These are phyloP conservation scores for Centaurea solstitialis DNA, from an alignment of 129 eudicot species.

Conservation along the genomic window DNA sequence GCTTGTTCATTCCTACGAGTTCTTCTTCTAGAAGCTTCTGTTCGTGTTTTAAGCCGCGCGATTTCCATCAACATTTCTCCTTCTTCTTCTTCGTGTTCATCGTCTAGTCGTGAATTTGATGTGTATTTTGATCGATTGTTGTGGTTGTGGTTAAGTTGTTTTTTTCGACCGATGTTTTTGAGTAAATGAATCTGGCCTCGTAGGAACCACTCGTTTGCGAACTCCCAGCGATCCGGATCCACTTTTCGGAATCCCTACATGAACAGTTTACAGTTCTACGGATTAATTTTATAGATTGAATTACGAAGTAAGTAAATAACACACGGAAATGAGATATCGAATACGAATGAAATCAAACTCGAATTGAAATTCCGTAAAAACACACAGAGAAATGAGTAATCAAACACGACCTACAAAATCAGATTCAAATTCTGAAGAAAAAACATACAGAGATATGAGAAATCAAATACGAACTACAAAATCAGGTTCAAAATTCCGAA, in stretches of 20 bases:
- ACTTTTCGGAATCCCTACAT: conserved; percentile 57
- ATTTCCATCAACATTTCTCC: conserved; percentile 55
- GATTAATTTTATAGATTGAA: background rate
- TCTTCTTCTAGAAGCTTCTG: conserved; percentile 63
- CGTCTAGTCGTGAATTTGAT: conserved; percentile 10
- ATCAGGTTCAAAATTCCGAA: background rate
- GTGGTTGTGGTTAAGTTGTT: background rate
- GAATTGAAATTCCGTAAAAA: too few species aligned
- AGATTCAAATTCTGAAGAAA: background rate
- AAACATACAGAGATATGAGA: background rate
- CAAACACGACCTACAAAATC: background rate
- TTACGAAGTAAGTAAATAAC: background rate
- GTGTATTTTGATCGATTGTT: background rate
- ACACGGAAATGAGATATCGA: background rate
- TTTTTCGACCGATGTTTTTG: conserved; percentile 43
- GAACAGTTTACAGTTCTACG: background rate
- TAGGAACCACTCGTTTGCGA: conserved; percentile 45
- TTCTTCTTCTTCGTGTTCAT: conserved; percentile 48
- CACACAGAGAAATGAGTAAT: background rate
- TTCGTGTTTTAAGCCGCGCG: conserved; percentile 60
- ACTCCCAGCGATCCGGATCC: conserved; percentile 56
- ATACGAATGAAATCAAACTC: background rate
- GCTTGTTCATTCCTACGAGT: conserved; percentile 55
- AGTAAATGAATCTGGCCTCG: conserved; percentile 51
- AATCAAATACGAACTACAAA: background rate